Conservation (phyloP, 345 rosid genomes). For the Capsella bursapastoris region DNA sequence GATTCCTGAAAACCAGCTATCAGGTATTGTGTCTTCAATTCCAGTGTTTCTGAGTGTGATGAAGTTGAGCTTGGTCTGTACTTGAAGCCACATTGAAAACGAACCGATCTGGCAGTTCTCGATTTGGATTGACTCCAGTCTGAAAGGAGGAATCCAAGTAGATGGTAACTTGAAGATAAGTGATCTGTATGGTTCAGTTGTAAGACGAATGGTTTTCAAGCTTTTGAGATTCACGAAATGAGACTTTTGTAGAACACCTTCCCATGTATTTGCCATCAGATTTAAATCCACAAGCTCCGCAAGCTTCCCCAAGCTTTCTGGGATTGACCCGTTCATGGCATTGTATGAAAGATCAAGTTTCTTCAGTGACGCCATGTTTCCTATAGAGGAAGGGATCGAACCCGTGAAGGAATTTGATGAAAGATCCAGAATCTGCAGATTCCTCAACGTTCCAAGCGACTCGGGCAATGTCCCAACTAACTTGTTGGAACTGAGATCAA, state of each 20-base stretch:
- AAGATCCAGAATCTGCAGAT: slow-evolving; percentile 49
- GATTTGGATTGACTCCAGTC: slow-evolving; percentile 49
- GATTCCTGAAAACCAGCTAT: slow-evolving; percentile 45
- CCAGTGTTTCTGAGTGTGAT: slow-evolving; percentile 52
- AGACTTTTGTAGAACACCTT: slow-evolving; percentile 52
- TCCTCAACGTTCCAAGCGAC: slow-evolving; percentile 51
- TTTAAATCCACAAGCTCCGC: slow-evolving; percentile 42
- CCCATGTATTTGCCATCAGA: slow-evolving; percentile 54
- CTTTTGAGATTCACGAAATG: slow-evolving; percentile 51
- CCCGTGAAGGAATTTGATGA: slow-evolving; percentile 54
- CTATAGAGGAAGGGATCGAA: slow-evolving; percentile 54
- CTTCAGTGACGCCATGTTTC: slow-evolving; percentile 48
- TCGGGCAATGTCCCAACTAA: slow-evolving; percentile 53
- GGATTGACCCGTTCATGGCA: slow-evolving; percentile 56
- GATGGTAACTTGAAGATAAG: slow-evolving; percentile 50
- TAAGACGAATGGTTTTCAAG: slow-evolving; percentile 48
- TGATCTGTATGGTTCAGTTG: slow-evolving; percentile 48
- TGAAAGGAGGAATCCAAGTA: slow-evolving; percentile 67
- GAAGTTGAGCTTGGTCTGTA: slow-evolving; percentile 53
- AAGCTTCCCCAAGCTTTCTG: slow-evolving; percentile 56
- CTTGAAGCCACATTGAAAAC: slow-evolving; percentile 67
- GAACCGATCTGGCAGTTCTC: slow-evolving; percentile 58
- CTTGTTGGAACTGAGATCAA: slow-evolving; percentile 51
- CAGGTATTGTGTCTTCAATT: slow-evolving; percentile 54
- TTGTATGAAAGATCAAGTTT: slow-evolving; percentile 54